Evolutionary conservation across 2,329 filamentous ascomycete species (phyloP), one percentile per base, ranked within the genome.

Genomic region (Penicillium nordicum): DNA sequence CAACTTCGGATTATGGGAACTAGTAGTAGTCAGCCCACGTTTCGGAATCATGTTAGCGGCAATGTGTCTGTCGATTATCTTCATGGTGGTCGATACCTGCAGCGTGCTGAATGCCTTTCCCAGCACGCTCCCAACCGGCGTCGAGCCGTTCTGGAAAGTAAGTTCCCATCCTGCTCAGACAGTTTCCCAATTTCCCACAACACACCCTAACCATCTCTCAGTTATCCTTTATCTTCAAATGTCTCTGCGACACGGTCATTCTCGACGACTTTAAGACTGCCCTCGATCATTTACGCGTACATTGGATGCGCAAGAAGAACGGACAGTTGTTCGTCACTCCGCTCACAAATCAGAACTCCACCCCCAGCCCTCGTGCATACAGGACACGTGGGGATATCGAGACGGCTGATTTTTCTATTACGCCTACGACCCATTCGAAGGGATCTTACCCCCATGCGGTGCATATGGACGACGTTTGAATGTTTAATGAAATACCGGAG

Each of bases 221-320:
- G 72, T 67, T 86, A 11, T 79, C 81, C 0, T 83, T 86, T 44
- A 80, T 87, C 23, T 87, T 86, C 77, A 88, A 88, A 71, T 88
- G 85, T 58, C 77, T 88, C 45, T 86, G 84, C 21, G 85, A 88
- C 65, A 84, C 81, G 0, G 83, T 88, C 50, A 80, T 88, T 50
- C 79, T 88, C 11, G 85, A 88, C 64, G 85, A 88, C 63, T 88
- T 88, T 79, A 87, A 87, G 65, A 86, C 84, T 3, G 78, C 78
- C 0, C 68, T 81, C 5, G 79, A 81, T 57, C 65, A 62, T 21
- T 58, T 74, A 36, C 69, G 71, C 25, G 53, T 59, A 5, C 68
- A 74, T 58, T 73, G 69, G 70, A 57, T 74, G 25, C 57, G 61
- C 34, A 72, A 71, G 47, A 69, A 68, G 34, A 57, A 49, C 12